Evolutionary conservation across 371 early-diverging fungal species (phyloP), one percentile per base, ranked within the genome.

Genomic region (Mucor lusitanicus): DNA sequence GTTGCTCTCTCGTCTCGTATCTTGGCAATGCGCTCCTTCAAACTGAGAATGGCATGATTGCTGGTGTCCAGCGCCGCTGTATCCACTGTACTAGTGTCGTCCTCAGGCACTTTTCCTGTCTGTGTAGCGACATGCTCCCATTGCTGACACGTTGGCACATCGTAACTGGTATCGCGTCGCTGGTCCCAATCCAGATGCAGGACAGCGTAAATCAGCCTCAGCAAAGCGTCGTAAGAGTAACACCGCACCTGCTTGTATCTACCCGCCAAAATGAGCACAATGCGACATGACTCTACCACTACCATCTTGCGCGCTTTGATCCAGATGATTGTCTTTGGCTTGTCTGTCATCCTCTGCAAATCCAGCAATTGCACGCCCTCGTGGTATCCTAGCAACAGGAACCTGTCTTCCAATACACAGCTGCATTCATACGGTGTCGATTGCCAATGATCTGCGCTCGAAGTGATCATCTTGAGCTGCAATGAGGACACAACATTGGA

Each of bases 241-340:
- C 83, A 83, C 12, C 83, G 72, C 6, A 83, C 75, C 59, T 79
- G 76, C 19, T 75, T 75, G 58, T 72, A 68, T n/a, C 80, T 63
- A 1, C 75, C 78, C 11, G 76, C 68, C 19, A 80, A 30, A 48
- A 80, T 75, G 56, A 83, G 48, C 0, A 83, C 60, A 9, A 74
- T 32, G 2, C 79, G 69, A 54, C 79, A 75, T n/a, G 72, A 62
- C 21, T 69, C 70, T 23, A 80, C 64, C 25, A 71, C 61, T 0
- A 63, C 44, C 64, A 83, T 75, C 25, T 79, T 69, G 33, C 79
- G 60, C 1, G 70, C 77, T 33, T 74, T 68, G 12, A 70, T 64
- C 74, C 77, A 74, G 0, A 80, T 67, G 13, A 80, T 75, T 0
- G 73, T 75, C 27, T 63, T 69, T 6, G 77, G 74, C 30, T 64